phyloP scores from a whole-genome alignment of 441 rosid species.

The Populus hybrid region DNA sequence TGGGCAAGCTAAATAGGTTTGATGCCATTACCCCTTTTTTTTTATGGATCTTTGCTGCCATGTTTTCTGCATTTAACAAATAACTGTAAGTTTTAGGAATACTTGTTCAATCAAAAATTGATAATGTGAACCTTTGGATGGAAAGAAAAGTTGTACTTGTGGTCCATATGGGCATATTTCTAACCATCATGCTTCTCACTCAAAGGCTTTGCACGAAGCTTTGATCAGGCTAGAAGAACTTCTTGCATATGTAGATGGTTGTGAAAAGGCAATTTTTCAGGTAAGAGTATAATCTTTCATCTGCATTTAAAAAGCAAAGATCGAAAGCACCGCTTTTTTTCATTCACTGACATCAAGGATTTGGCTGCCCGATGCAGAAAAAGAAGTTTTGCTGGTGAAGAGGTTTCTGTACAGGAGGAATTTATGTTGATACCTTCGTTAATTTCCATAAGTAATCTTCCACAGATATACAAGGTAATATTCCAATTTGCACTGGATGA shows the following conservation, averaged over 20 bases:
- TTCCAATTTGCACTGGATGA: background rate
- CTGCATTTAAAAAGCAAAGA: background rate
- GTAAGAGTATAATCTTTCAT: conserved; percentile 27
- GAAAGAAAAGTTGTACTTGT: background rate
- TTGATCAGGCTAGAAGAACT: conserved; percentile 92
- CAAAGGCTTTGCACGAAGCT: conserved; percentile 80
- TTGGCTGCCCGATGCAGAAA: conserved; percentile 36
- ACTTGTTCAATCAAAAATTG: background rate
- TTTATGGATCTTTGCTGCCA: background rate
- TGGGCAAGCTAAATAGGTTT: background rate
- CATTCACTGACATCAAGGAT: background rate
- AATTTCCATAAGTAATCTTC: background rate
- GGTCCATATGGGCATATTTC: background rate
- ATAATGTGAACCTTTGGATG: background rate
- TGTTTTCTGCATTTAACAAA: background rate
- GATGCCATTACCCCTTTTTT: background rate
- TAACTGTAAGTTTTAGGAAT: background rate
- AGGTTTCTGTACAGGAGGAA: conserved; percentile 20
- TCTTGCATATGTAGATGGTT: conserved; percentile 77
- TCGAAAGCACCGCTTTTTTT: background rate
- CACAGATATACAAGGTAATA: too few relatives aligned
- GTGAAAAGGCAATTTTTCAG: conserved; percentile 51
- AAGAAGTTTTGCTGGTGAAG: conserved; percentile 64
- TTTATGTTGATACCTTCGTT: background rate
- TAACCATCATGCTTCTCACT: background rate